phyloP scores from a whole-genome alignment of 176 grass and related monocot genomes.

The Musa itinerans region DNA sequence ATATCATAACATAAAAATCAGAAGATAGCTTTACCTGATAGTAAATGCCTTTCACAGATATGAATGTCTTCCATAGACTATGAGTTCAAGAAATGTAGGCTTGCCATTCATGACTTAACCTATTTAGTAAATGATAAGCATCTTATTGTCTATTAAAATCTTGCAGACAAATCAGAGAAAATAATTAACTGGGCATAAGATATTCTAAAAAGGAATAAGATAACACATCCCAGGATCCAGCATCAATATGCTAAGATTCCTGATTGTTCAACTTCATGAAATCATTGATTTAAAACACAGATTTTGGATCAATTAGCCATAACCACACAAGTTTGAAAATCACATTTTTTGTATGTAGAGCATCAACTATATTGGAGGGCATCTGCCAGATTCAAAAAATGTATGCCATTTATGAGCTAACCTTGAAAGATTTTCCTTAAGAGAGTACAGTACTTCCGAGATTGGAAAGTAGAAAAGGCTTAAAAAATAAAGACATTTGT shows the following conservation, averaged over 20 bases:
- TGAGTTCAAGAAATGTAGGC: constrained; percentile 84
- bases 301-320: neutral
- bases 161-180: neutral
- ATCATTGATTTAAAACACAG: neutral
- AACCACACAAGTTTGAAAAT: too few species aligned
- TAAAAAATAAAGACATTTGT: too few species aligned
- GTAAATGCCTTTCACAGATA: constrained; percentile 98
- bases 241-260: neutral
- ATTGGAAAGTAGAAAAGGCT: too few species aligned
- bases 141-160: neutral
- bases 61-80: constrained; percentile 78
- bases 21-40: constrained; percentile 49
- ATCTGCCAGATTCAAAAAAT: too few species aligned
- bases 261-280: neutral
- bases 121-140: constrained; percentile 12
- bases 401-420: too few species aligned
- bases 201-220: neutral
- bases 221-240: neutral
- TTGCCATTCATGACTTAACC: constrained; percentile 99
- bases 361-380: too few species aligned
- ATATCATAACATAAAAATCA: neutral
- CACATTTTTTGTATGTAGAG: too few species aligned
- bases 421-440: too few species aligned
- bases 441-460: too few species aligned
- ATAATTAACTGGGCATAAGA: neutral